These are phyloP conservation scores for Chaetomiaceae sp. DNA, from an alignment of 2,329 filamentous ascomycete species.

Conservation along the genomic window DNA sequence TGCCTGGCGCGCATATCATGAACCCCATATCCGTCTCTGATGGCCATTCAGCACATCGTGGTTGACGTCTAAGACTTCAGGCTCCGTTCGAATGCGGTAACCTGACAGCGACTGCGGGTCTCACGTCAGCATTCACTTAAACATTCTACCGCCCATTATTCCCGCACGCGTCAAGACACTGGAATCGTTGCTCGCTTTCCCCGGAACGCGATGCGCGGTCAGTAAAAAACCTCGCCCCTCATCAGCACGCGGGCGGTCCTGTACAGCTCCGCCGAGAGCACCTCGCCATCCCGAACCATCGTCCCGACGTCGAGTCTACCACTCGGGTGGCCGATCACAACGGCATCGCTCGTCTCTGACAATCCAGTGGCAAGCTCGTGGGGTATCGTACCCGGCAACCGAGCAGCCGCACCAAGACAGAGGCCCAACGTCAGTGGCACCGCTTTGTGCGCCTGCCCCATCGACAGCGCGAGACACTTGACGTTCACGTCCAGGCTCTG, in stretches of 20 bases:
- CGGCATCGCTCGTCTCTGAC: conserved; percentile 21
- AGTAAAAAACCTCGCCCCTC: conserved; percentile 43
- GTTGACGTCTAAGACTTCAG: too few species aligned
- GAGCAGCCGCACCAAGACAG: conserved; percentile 35
- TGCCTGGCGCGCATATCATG: too few species aligned
- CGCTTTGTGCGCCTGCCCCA: conserved; percentile 41
- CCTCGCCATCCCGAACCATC: conserved; percentile 32
- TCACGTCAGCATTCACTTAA: conserved; percentile 11
- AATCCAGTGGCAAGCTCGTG: conserved; percentile 26
- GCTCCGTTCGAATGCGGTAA: too few species aligned
- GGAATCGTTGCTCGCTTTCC: not conserved
- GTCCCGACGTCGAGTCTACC: conserved; percentile 42
- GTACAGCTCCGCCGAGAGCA: conserved; percentile 40
- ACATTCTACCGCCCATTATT: too few species aligned
- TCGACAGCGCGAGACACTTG: conserved; percentile 40
- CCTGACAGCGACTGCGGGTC: not conserved
- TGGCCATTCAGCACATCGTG: too few species aligned
- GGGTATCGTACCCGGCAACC: conserved; percentile 37
- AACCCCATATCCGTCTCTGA: too few species aligned
- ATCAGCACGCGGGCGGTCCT: conserved; percentile 45
- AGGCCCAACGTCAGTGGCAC: conserved; percentile 37
- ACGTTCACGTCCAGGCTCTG: conserved; percentile 32
- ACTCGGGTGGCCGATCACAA: conserved; percentile 43
- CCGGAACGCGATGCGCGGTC: not conserved
- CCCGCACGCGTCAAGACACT: not conserved